Evolutionary conservation across 208 protist genomes (phyloP), one percentile per base, ranked within the genome.

Genomic region (Leishmania lainsoni): DNA sequence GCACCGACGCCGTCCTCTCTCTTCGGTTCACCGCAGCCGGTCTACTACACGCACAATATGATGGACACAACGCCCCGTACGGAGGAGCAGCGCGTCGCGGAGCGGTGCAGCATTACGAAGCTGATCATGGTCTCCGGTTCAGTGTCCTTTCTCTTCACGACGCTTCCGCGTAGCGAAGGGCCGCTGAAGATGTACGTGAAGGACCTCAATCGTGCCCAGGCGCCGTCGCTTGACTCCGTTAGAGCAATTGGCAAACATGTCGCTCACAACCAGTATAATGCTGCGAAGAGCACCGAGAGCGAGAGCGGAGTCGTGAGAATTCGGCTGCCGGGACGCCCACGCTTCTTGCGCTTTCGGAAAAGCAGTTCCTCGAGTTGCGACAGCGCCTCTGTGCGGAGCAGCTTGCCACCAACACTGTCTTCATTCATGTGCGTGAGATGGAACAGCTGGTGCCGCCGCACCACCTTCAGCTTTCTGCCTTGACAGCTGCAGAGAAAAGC

Each of bases 391-490:
- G 95, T 48, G 90, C 86, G 3, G 92, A 97, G 73, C 88, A 96
- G 74, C 74, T 85, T 29, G 91, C 92, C 54, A 86, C 92, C 70
- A 87, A 97, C 83, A 75, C 85, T 16, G 80, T 96, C 1, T 92
- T 86, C 71, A 95, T 97, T 39, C 91, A 96, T 74, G 91, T 97
- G 8, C 91, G 94, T 1, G 91, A 96, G 59, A 93, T 97, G 90
- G 91, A 96, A 48, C 90, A 94, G 77, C 85, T 96, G 1, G 86
- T 93, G 22, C 92, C 94, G 2, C 94, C 94, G 68, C 76, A 78
- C 26, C 84, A 95, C 74, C 81, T 97, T 16, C 87, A 90, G 49
- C 12, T 61, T 6, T 45, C 69, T 56, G 1, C 75, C 5, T n/a
- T 59, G 20, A 42, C 78, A 17, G 22, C 45, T 10, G 42, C 45